Percentiles rank a stretch among this genome's conserved stretches.
phyloP scores from a whole-genome alignment of 257 asterid species.

The Fraxinus americana region DNA sequence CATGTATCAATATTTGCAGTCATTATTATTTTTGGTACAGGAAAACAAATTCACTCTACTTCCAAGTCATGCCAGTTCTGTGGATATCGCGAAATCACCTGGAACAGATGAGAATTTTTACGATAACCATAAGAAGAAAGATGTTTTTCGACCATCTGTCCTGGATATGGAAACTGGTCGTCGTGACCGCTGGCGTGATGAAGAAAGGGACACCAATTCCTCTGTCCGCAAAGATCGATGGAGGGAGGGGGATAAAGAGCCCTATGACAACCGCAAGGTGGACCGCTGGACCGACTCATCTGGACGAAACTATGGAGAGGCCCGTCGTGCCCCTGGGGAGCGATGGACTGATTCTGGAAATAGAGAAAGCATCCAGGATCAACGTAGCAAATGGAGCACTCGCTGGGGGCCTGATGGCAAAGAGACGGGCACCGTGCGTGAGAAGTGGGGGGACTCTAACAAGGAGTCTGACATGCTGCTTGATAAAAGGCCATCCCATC shows the following conservation, averaged over 20 bases:
- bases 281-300: constrained; percentile 80
- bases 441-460: constrained; percentile 70
- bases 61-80: constrained; percentile 45
- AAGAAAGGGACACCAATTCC: constrained; percentile 89
- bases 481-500: constrained; percentile 58
- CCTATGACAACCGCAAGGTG: constrained; percentile 55
- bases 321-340: constrained; percentile 71
- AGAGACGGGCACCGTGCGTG: constrained; percentile 55
- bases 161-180: constrained; percentile 75
- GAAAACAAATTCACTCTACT: constrained; percentile 50
- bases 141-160: constrained; percentile 93
- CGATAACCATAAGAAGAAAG: constrained; percentile 72
- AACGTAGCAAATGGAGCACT: constrained; percentile 88
- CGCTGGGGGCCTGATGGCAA: constrained; percentile 94
- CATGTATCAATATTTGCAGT: neutral
- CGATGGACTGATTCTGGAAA: constrained; percentile 77
- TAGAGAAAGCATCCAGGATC: constrained; percentile 70
- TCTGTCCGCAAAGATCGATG: constrained; percentile 76
- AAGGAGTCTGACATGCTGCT: constrained; percentile 56
- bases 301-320: constrained; percentile 70
- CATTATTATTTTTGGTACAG: constrained; percentile 37
- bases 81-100: constrained; percentile 53
- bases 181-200: constrained; percentile 95
- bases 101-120: constrained; percentile 50
- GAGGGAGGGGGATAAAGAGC: constrained; percentile 93